Evolutionary conservation across 2,329 filamentous ascomycete species (phyloP).

Genomic region (Botrytis galanthina): DNA sequence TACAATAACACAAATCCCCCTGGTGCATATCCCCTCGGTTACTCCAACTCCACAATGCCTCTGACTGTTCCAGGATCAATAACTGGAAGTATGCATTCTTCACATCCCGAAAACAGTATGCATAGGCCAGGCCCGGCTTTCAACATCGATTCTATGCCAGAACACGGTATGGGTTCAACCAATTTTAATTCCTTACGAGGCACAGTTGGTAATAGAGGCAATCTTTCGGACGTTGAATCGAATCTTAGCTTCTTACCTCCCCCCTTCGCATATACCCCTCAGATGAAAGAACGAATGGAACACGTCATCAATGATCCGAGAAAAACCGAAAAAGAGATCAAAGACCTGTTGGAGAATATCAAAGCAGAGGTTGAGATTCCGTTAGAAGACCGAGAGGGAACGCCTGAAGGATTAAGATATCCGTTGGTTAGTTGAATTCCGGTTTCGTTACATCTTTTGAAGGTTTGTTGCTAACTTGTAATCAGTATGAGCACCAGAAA

Average conservation of each 20-base stretch:
- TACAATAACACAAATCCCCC: background rate
- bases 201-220: background rate
- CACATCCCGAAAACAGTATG: background rate
- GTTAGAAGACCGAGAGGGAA: conserved; percentile 61
- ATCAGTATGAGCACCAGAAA: conserved; percentile 73
- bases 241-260: conserved; percentile 36
- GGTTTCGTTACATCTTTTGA: background rate
- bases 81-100: conserved; percentile 5
- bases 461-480: conserved; percentile 21
- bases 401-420: conserved; percentile 65
- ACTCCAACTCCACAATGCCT: conserved; percentile 2
- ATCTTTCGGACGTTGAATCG: conserved; percentile 32
- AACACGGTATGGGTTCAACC: background rate
- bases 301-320: conserved; percentile 44
- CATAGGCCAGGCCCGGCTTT: background rate
- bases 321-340: conserved; percentile 63
- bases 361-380: conserved; percentile 66
- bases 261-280: conserved; percentile 36
- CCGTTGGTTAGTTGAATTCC: conserved; percentile 45
- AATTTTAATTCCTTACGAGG: conserved; percentile 3
- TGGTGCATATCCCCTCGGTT: conserved; percentile 13
- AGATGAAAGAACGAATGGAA: conserved; percentile 28
- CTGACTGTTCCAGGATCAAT: background rate
- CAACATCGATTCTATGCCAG: conserved; percentile 13
- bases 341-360: conserved; percentile 69